Percentiles rank a stretch among this genome's conserved stretches.
Conservation (phyloP, 208 protist species). For the Leishmania gerbilli region DNA sequence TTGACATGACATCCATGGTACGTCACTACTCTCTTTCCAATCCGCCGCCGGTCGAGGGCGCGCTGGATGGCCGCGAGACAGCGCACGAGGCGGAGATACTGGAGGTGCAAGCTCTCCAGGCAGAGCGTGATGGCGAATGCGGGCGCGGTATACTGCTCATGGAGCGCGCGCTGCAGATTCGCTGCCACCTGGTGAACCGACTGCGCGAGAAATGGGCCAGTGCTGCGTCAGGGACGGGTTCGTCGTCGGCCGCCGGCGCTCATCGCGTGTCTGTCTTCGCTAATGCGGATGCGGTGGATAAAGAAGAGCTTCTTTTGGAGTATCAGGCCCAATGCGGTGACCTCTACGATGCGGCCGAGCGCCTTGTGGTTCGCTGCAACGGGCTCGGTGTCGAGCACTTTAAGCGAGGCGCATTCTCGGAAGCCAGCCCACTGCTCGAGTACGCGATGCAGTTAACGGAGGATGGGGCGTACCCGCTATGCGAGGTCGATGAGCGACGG, state of each 20-base stretch:
- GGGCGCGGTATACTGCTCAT: constrained; percentile 68
- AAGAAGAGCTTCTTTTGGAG: constrained; percentile 21
- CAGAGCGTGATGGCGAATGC: constrained; percentile 56
- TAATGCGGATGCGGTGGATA: constrained; percentile 7
- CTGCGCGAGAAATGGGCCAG: constrained; percentile 30
- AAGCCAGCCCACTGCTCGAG: constrained; percentile 53
- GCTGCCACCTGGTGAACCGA: constrained; percentile 37
- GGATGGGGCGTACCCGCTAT: constrained; percentile 63
- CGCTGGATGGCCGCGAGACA: constrained; percentile 59
- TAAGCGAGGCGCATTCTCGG: constrained; percentile 76
- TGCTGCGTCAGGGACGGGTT: not conserved
- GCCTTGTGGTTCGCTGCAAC: constrained; percentile 80
- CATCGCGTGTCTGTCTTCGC: constrained; percentile 21
- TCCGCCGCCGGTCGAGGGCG: constrained; percentile 29
- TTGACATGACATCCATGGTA: constrained; percentile 16
- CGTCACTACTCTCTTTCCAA: constrained; percentile 41
- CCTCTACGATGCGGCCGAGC: constrained; percentile 72
- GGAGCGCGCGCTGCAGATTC: constrained; percentile 83
- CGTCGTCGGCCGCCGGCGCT: not conserved
- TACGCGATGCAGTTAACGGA: constrained; percentile 76
- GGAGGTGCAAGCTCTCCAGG: constrained; percentile 58
- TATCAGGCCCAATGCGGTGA: constrained; percentile 35
- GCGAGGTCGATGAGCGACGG: constrained; percentile 58
- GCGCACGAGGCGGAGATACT: constrained; percentile 63
- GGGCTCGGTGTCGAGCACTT: constrained; percentile 66